These are phyloP conservation scores for Spergularia bocconei DNA, from an alignment of 148 eudicot species.

Conservation along the genomic window DNA sequence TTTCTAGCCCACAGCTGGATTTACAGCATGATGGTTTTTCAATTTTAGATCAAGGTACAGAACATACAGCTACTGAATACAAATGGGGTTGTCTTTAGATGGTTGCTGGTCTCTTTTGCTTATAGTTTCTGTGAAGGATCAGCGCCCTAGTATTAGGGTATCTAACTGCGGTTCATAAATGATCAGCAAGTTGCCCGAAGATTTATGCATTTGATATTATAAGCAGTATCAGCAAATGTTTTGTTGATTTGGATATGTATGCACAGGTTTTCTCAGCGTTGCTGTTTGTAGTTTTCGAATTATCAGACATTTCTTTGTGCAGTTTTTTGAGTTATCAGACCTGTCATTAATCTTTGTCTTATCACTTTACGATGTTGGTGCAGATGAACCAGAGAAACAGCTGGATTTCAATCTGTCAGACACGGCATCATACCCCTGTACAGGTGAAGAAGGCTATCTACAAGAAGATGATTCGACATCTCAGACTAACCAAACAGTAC, in stretches of 20 bases:
- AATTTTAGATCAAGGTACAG: constrained; percentile 33
- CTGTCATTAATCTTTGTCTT: neutral
- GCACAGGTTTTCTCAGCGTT: no score
- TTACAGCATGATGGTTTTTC: constrained; percentile 23
- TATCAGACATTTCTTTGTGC: no score
- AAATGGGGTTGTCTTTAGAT: neutral
- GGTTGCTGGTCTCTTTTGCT: neutral
- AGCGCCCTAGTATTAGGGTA: neutral
- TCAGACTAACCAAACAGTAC: constrained; percentile 30
- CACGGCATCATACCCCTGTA: constrained; percentile 36
- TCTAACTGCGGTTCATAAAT: no score
- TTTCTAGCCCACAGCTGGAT: constrained; percentile 13
- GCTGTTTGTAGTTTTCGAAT: neutral
- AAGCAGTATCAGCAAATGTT: no score
- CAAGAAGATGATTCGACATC: constrained; percentile 34
- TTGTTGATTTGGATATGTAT: no score
- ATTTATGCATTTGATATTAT: no score
- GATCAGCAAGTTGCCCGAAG: no score
- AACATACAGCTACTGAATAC: neutral
- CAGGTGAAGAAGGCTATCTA: constrained; percentile 29
- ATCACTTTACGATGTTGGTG: neutral
- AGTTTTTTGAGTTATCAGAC: neutral
- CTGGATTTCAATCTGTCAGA: constrained; percentile 29
- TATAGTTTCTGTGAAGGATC: neutral
- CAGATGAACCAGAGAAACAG: constrained; percentile 40